A percentile compares a stretch with the other conserved stretches of the same genome.
These are phyloP conservation scores for Omphalotus guepiniiformis DNA, from an alignment of 768 basidiomycete species.

Conservation along the genomic window DNA sequence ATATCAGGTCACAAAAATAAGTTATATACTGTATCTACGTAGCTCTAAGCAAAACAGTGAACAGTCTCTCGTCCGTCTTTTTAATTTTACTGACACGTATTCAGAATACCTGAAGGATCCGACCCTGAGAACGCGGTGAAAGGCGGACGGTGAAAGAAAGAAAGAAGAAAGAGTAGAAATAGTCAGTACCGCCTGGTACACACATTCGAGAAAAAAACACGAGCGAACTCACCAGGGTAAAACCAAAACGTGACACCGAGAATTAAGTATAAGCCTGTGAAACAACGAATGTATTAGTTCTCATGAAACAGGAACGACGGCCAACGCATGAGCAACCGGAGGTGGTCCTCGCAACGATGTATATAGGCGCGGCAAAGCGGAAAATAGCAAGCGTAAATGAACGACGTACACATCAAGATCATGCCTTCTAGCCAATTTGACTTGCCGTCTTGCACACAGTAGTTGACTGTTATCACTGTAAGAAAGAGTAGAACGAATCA, in stretches of 20 bases:
- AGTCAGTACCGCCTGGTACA: too few species aligned
- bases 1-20: too few species aligned
- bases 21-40: too few species aligned
- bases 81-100: too few species aligned
- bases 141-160: not conserved
- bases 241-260: slow-evolving; percentile 69
- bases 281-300: not conserved
- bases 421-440: slow-evolving; percentile 62
- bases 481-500: not conserved
- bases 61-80: too few species aligned
- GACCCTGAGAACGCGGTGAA: slow-evolving; percentile 2
- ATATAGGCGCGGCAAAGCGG: too few species aligned
- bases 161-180: not conserved
- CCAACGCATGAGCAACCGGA: too few species aligned
- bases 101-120: slow-evolving; percentile 1
- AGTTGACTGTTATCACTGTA: slow-evolving; percentile 57
- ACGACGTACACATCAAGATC: slow-evolving; percentile 49
- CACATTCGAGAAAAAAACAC: not conserved
- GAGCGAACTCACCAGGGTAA: slow-evolving; percentile 33
- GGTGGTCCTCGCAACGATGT: too few species aligned
- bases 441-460: slow-evolving; percentile 56
- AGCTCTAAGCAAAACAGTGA: too few species aligned
- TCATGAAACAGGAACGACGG: too few species aligned
- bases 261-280: slow-evolving; percentile 64
- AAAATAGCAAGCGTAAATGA: not conserved